Base-by-base conservation (phyloP, 129 eudicot genomes). In the Lonicera japonica region DNA sequence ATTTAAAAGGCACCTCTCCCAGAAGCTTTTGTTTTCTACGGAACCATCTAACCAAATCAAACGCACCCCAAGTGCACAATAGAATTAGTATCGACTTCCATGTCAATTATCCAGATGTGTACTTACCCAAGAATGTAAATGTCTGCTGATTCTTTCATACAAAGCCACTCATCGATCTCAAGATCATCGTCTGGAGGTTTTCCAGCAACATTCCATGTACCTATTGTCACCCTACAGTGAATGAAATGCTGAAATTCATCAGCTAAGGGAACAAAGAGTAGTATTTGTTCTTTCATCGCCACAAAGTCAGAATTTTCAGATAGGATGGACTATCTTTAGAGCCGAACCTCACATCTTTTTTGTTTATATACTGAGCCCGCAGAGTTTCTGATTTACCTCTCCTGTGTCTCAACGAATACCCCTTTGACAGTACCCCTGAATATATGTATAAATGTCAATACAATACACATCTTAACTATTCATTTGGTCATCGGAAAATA, bases 161-260 rank as follows among this genome's bases (percentile, higher is more conserved):
- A 80, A 54, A 94, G 88, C 99, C 99, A 94, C 64, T 88, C 96
- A 70, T 94, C 89, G 36, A 94, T 88, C 21, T 88, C 95, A 39
- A 94, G 85, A 79, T 80, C 79, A 50, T 82, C 95, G 21, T 70
- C 16, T 58, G 99, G 99, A 63, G 58, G 70, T 68, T 77, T 83
- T 59, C 99, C 96, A 62, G 99, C 99, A 63, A 94, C 99, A 71
- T 94, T 94, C 99, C 99, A 94, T 60, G 99, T 80, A 46, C 99
- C 96, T 64, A 88, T 71, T 18, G 85, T 94, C 72, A 94, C 87
- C 71, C 99, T 94, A 80, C 60, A 64, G 57, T n/a, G n/a, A 56
- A 39, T 22, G 17, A 40, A 67, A 60, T 16, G 15, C 54, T 16
- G 36, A n/a, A 47, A 62, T 17, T 38, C 46, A 23, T 50, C 38